Evolutionary conservation across 192 early-diverging fungal species (phyloP).

Genomic region (Hyaloraphidium curvatum): DNA sequence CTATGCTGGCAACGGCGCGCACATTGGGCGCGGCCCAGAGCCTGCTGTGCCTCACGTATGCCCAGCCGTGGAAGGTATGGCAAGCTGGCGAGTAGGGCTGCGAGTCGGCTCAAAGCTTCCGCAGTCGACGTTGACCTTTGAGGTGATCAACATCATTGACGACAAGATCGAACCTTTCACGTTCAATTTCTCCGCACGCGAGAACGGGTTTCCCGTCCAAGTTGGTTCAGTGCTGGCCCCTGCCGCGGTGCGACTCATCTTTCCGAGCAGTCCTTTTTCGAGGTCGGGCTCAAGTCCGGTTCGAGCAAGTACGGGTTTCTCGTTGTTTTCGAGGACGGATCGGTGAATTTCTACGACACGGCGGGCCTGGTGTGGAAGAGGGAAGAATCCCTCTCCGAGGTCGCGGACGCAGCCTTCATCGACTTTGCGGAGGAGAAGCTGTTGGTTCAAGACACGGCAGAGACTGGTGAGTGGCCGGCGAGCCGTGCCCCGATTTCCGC

Average conservation of each 20-base stretch:
- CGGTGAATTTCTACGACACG: slow-evolving; percentile 11
- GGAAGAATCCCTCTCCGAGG: slow-evolving; percentile 64
- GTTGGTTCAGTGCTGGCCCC: slow-evolving; percentile 10
- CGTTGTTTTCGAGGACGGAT: slow-evolving; percentile 33
- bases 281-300: too few relatives aligned
- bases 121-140: too few relatives aligned
- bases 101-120: too few relatives aligned
- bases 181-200: slow-evolving; percentile 9
- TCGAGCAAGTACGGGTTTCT: slow-evolving; percentile 20
- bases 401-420: slow-evolving; percentile 47
- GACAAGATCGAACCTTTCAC: slow-evolving; percentile 3
- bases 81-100: too few relatives aligned
- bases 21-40: too few relatives aligned
- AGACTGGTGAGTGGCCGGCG: slow-evolving; percentile 21
- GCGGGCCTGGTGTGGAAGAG: slow-evolving; percentile 47
- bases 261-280: slow-evolving; percentile 5
- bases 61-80: too few relatives aligned
- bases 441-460: slow-evolving; percentile 45
- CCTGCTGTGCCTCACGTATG: too few relatives aligned
- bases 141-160: too few relatives aligned
- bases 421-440: slow-evolving; percentile 56
- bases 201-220: slow-evolving; percentile 6
- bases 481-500: neutral
- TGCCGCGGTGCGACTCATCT: slow-evolving; percentile 13
- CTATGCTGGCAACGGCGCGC: too few relatives aligned